phyloP scores from a whole-genome alignment of 306 rosid genomes.

The Sechiopsis laciniata region DNA sequence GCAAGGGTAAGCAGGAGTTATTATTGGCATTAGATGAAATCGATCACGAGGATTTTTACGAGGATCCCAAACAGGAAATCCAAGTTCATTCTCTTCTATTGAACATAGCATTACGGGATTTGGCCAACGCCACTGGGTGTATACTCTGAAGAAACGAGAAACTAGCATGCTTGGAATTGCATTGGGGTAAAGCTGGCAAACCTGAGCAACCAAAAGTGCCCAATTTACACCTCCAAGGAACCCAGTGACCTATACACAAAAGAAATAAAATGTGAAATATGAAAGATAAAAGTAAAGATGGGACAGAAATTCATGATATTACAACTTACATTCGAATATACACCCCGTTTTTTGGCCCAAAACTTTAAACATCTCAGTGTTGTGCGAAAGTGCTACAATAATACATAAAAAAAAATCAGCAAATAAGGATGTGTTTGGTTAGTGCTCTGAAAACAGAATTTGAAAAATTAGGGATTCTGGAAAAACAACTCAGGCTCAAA shows the following conservation, averaged over 20 bases:
- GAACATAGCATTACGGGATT: conserved; percentile 94
- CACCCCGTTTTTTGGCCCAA: conserved; percentile 98
- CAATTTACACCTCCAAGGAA: conserved; percentile 99
- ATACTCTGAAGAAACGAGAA: conserved; percentile 92
- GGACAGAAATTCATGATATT: not conserved
- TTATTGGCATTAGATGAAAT: conserved; percentile 87
- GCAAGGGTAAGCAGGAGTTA: conserved; percentile 99
- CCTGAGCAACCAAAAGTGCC: conserved; percentile 92
- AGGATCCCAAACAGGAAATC: conserved; percentile 91
- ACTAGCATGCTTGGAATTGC: conserved; percentile 97
- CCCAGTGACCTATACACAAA: conserved; percentile 71
- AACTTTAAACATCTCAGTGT: conserved; percentile 83
- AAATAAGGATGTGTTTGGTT: not conserved
- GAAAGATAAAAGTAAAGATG: not conserved
- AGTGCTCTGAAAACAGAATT: no score
- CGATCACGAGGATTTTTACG: conserved; percentile 81
- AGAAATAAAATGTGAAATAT: not conserved
- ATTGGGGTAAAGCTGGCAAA: conserved; percentile 96
- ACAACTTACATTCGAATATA: conserved; percentile 84
- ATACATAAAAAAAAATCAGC: conserved; percentile 33
- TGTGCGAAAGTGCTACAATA: conserved; percentile 72
- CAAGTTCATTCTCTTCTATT: conserved; percentile 83
- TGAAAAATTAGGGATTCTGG: not conserved
- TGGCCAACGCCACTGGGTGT: conserved; percentile 99
- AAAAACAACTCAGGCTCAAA: conserved; percentile 25